Conservation (phyloP, 2,329 filamentous ascomycete species). For the Seiridium cupressi region DNA sequence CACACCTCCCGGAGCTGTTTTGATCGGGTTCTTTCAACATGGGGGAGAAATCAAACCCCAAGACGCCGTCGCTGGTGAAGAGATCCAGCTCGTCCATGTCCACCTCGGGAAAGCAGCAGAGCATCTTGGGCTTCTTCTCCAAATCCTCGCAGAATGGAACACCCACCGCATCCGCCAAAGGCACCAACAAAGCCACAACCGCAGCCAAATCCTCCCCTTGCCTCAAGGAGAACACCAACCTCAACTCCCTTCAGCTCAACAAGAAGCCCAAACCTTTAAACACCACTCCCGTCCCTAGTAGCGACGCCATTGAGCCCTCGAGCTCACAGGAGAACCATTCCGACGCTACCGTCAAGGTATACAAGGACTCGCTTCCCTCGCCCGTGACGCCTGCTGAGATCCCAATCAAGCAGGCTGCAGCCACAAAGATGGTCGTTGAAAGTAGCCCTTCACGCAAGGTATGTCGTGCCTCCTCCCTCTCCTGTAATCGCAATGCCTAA, state of each 20-base stretch:
- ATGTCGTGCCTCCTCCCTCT: slow-evolving; percentile 19
- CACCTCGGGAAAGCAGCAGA: slow-evolving; percentile 59
- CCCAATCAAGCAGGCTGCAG: slow-evolving; percentile 37
- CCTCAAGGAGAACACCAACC: slow-evolving; percentile 47
- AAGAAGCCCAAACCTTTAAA: slow-evolving; percentile 36
- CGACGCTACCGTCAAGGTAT: slow-evolving; percentile 45
- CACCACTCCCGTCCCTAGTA: slow-evolving; percentile 76
- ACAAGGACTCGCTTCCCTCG: slow-evolving; percentile 47
- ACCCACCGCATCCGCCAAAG: slow-evolving; percentile 32
- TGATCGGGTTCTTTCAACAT: slow-evolving; percentile 13
- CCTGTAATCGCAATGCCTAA: neutral
- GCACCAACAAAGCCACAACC: slow-evolving; percentile 16
- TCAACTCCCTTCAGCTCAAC: slow-evolving; percentile 38
- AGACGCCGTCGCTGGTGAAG: slow-evolving; percentile 38
- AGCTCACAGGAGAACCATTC: slow-evolving; percentile 67
- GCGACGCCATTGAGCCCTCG: slow-evolving; percentile 66
- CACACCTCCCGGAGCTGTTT: neutral
- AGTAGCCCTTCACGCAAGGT: slow-evolving; percentile 84
- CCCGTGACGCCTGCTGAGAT: slow-evolving; percentile 40
- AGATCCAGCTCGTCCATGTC: slow-evolving; percentile 46
- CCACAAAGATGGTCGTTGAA: slow-evolving; percentile 38
- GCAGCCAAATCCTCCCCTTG: slow-evolving; percentile 32
- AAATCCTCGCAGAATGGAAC: slow-evolving; percentile 44
- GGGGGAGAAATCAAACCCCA: slow-evolving; percentile 29
- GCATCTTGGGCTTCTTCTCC: slow-evolving; percentile 78